Base-by-base conservation (phyloP, 2,329 filamentous ascomycete genomes). In the Hawksworthiomyces lignivorus region DNA sequence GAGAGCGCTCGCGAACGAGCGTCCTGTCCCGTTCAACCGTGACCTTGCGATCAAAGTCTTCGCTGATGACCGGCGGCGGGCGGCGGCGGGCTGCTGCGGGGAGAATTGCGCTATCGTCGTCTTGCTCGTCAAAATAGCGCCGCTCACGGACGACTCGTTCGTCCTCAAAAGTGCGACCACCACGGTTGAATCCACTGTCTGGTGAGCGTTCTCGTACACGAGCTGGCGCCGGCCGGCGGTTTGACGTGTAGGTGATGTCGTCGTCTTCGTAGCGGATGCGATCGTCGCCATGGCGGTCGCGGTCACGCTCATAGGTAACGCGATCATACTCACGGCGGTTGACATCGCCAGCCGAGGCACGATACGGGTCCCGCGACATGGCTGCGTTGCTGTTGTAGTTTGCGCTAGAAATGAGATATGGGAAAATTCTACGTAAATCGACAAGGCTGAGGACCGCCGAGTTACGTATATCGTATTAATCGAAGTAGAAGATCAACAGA, bases 31-130 rank as follows among this genome's bases (percentile, higher is more conserved):
- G 19, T 22, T 33, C 31, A 4, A 44, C 26, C 6, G 26, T 15
- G 45, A 73, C 73, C 24, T 75, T 73, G 40, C 73, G 69, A 44
- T 77, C 76, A 51, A 68, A 61, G 39, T 74, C 68, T 34, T 74
- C 77, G 15, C 30, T 27, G 30, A 45, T 42, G 19, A 42, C 43
- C 18, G 36, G 15, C 6, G 44, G 39, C 27, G 39, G 38, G 53
- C 50, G 34, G 22, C 62, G 69, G 41, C 62, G 61, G 2, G 42
- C 31, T 33, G 39, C 14, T 10, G 28, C 7, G 5, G 33, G 27
- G 30, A 40, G 19, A 7, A 43, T 33, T 22, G 28, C 3, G 30
- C 40, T 43, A 36, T 43, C 40, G 24, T 40, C 22, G 26, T 47
- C 45, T 12, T 70, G 69, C 4, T 83, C 75, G 17, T 82, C 78